phyloP scores from a whole-genome alignment of 2,329 filamentous ascomycete species.

The Sporothrix globosa region DNA sequence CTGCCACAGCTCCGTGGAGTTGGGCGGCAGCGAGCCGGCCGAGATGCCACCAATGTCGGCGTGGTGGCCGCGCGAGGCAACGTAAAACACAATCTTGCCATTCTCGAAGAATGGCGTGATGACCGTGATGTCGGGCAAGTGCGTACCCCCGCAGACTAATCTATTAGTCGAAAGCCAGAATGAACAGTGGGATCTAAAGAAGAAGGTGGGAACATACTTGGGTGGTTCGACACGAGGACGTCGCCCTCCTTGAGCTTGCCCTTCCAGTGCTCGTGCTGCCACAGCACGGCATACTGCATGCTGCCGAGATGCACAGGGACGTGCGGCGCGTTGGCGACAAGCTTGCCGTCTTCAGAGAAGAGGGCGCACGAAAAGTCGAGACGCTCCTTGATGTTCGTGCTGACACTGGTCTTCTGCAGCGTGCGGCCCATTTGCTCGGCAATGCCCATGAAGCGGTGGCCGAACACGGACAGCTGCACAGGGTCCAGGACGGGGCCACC shows the following conservation, averaged over 20 bases:
- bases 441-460: conserved; percentile 82
- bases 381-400: conserved; percentile 79
- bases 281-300: conserved; percentile 79
- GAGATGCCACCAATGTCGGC: conserved; percentile 83
- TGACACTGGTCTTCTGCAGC: conserved; percentile 78
- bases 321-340: conserved; percentile 80
- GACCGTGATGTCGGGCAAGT: conserved; percentile 80
- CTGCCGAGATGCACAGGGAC: conserved; percentile 78
- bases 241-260: conserved; percentile 77
- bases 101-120: conserved; percentile 74
- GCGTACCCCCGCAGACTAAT: conserved; percentile 53
- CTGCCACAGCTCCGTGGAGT: conserved; percentile 66
- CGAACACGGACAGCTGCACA: conserved; percentile 77
- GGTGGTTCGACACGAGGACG: conserved; percentile 81
- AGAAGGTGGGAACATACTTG: conserved; percentile 41
- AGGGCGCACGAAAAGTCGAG: conserved; percentile 82
- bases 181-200: neutral
- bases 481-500: conserved; percentile 62
- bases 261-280: conserved; percentile 77
- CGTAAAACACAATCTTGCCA: conserved; percentile 76
- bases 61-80: conserved; percentile 78
- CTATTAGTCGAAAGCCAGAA: neutral
- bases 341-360: conserved; percentile 72
- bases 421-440: conserved; percentile 83
- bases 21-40: conserved; percentile 79